Conservation (phyloP, 306 rosid genomes). For the Chamaecrista fasciculata region DNA sequence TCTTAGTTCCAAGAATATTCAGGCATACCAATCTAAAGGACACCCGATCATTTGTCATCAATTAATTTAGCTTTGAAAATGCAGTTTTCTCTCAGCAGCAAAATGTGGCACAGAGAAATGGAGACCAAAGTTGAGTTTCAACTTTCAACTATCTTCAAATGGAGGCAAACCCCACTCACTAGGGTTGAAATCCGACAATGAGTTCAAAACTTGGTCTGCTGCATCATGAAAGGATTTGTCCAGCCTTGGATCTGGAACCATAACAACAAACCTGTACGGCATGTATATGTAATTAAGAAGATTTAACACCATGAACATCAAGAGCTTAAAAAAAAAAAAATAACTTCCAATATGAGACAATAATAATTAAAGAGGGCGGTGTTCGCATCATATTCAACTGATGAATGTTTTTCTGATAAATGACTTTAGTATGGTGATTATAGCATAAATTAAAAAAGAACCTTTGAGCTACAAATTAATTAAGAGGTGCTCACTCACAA, state of each 20-base stretch:
- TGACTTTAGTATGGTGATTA: background rate
- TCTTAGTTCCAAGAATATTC: background rate
- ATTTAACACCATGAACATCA: slow-evolving; percentile 8
- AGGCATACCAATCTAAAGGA: background rate
- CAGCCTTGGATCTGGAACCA: slow-evolving; percentile 94
- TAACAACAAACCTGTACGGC: slow-evolving; percentile 62
- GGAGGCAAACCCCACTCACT: slow-evolving; percentile 85
- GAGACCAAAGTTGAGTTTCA: slow-evolving; percentile 33
- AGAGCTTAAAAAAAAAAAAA: slow-evolving; percentile 4
- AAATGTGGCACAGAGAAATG: background rate
- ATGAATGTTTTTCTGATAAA: background rate
- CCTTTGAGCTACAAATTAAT: background rate
- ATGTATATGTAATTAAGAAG: background rate
- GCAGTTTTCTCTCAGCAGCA: slow-evolving; percentile 16
- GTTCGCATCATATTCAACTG: slow-evolving; percentile 7
- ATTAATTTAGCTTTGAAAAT: slow-evolving; percentile 1
- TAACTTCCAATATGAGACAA: no score
- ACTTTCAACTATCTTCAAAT: slow-evolving; percentile 51
- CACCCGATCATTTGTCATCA: background rate
- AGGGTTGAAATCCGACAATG: slow-evolving; percentile 81
- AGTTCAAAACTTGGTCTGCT: slow-evolving; percentile 78
- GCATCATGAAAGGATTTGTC: slow-evolving; percentile 58
- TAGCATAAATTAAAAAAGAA: background rate
- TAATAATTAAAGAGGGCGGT: background rate
- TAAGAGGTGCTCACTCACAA: background rate